Percentiles rank a stretch among this genome's conserved stretches.
Evolutionary conservation across 192 early-diverging fungal species (phyloP).

Genomic region (Coemansia reversa): DNA sequence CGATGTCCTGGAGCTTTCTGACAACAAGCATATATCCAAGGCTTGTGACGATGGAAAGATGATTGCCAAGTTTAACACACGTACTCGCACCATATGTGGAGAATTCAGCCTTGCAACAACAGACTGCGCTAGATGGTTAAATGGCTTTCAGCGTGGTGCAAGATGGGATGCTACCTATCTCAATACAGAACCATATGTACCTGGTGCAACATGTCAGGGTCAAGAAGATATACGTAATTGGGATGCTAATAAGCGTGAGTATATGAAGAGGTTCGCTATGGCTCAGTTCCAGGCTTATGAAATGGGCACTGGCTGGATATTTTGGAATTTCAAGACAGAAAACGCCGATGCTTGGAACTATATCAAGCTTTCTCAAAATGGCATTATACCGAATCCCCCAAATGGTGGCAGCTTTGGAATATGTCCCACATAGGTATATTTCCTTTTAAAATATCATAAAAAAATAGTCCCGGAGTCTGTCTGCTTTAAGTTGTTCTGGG

Average conservation of each 20-base stretch:
- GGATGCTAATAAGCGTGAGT: constrained; percentile 46
- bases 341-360: constrained; percentile 56
- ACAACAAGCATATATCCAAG: constrained; percentile 32
- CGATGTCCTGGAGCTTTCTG: constrained; percentile 23
- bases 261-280: constrained; percentile 54
- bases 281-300: constrained; percentile 68
- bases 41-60: constrained; percentile 28
- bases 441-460: background rate
- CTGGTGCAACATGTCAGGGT: constrained; percentile 20
- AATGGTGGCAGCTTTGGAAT: constrained; percentile 21
- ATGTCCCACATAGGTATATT: constrained; percentile 11
- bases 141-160: constrained; percentile 61
- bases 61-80: constrained; percentile 36
- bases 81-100: constrained; percentile 61
- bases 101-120: constrained; percentile 73
- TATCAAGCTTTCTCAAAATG: constrained; percentile 38
- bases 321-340: constrained; percentile 63
- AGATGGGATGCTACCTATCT: constrained; percentile 66
- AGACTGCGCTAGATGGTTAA: constrained; percentile 71
- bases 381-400: constrained; percentile 48
- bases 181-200: constrained; percentile 3
- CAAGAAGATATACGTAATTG: constrained; percentile 40
- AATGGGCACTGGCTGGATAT: constrained; percentile 55
- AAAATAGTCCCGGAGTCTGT: background rate
- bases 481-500: background rate